Conservation (phyloP, 1,139 yeast genomes). For the Pichia sp. region DNA sequence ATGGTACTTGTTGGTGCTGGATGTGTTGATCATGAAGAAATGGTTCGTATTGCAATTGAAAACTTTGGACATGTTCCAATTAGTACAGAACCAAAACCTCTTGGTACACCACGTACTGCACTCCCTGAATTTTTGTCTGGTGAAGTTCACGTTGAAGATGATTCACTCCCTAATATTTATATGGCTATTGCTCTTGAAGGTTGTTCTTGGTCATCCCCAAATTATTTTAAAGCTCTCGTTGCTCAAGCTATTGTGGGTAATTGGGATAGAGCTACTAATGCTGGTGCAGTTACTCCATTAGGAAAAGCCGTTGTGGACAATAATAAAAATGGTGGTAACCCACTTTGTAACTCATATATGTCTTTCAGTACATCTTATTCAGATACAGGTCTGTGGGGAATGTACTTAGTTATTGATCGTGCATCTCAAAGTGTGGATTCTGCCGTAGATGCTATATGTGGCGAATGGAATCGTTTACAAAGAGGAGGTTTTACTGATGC, state of each 20-base stretch:
- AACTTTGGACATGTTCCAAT: slow-evolving; percentile 72
- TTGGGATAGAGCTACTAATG: slow-evolving; percentile 93
- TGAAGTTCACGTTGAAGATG: slow-evolving; percentile 79
- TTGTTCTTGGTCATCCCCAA: slow-evolving; percentile 95
- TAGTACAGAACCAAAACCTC: slow-evolving; percentile 56
- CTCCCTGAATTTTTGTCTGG: slow-evolving; percentile 81
- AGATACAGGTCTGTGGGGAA: slow-evolving; percentile 97
- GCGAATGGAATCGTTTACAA: slow-evolving; percentile 86
- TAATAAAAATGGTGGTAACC: slow-evolving; percentile 43
- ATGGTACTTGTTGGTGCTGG: slow-evolving; percentile 98
- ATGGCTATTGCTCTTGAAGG: slow-evolving; percentile 97
- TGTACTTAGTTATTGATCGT: slow-evolving; percentile 80
- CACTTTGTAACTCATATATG: slow-evolving; percentile 89
- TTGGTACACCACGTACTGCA: slow-evolving; percentile 72
- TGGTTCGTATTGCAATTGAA: slow-evolving; percentile 69
- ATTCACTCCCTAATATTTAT: slow-evolving; percentile 81
- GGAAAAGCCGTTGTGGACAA: slow-evolving; percentile 54
- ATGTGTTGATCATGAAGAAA: slow-evolving; percentile 78
- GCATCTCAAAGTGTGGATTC: slow-evolving; percentile 59
- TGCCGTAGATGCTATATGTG: slow-evolving; percentile 65
- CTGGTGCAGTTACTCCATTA: slow-evolving; percentile 63
- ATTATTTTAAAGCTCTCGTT: slow-evolving; percentile 89
- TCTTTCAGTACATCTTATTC: slow-evolving; percentile 96
- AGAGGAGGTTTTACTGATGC: slow-evolving; percentile 69
- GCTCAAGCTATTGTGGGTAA: slow-evolving; percentile 96